Percentiles rank a stretch among this genome's conserved stretches.
Conservation (phyloP, 2,329 filamentous ascomycete genomes). For the Scleromitrula shiraiana region DNA sequence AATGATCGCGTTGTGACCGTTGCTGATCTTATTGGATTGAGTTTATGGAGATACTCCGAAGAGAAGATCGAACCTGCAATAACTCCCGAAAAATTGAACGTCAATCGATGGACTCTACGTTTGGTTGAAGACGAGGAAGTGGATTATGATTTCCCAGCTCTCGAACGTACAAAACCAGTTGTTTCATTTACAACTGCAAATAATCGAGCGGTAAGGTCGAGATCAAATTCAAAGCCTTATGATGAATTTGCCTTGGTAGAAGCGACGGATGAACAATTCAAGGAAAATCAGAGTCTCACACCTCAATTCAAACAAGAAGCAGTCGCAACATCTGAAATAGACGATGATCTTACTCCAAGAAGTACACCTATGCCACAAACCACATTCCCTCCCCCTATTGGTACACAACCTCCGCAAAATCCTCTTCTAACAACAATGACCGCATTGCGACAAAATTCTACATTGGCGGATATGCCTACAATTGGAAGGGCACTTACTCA, state of each 20-base stretch:
- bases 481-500: constrained; percentile 24
- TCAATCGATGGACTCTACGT: constrained; percentile 74
- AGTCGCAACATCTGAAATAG: constrained; percentile 30
- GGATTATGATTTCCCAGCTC: constrained; percentile 74
- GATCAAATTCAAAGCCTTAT: constrained; percentile 68
- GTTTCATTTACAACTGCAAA: constrained; percentile 75
- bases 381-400: constrained; percentile 27
- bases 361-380: constrained; percentile 21
- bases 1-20: constrained; percentile 59
- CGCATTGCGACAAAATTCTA: constrained; percentile 43
- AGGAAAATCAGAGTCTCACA: constrained; percentile 60
- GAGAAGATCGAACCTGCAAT: constrained; percentile 65
- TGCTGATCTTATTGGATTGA: constrained; percentile 73
- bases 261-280: constrained; percentile 59
- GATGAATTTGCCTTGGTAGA: constrained; percentile 77
- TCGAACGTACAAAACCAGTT: constrained; percentile 67
- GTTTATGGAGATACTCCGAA: constrained; percentile 69
- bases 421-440: constrained; percentile 52
- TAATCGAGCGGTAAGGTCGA: constrained; percentile 51
- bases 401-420: constrained; percentile 38
- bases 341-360: constrained; percentile 36
- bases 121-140: constrained; percentile 83
- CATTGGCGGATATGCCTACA: constrained; percentile 49
- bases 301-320: constrained; percentile 56
- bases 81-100: constrained; percentile 57